These are phyloP conservation scores for Barnettozyma salicaria DNA, from an alignment of 805 yeast genomes.

Conservation along the genomic window DNA sequence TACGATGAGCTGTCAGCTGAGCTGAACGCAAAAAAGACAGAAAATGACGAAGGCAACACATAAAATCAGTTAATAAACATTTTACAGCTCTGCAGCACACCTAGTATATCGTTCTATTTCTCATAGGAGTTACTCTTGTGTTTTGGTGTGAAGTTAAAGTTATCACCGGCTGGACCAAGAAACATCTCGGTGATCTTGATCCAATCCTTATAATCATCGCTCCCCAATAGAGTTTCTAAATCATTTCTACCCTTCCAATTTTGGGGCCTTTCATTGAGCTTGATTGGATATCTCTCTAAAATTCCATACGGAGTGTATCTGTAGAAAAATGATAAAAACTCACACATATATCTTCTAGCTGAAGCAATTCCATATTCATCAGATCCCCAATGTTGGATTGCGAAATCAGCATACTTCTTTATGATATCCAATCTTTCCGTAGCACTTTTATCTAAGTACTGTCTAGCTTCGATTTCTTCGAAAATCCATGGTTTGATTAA, in stretches of 20 bases:
- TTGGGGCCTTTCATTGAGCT: slow-evolving; percentile 89
- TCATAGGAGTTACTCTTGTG: slow-evolving; percentile 87
- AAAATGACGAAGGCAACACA: slow-evolving; percentile 14
- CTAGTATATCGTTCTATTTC: not conserved
- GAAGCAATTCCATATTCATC: slow-evolving; percentile 90
- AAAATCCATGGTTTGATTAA: slow-evolving; percentile 98
- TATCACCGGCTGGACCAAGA: slow-evolving; percentile 75
- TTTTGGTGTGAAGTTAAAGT: slow-evolving; percentile 81
- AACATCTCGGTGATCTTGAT: slow-evolving; percentile 93
- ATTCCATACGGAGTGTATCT: slow-evolving; percentile 93
- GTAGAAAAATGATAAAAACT: slow-evolving; percentile 88
- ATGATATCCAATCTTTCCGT: slow-evolving; percentile 79
- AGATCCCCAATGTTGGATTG: slow-evolving; percentile 96
- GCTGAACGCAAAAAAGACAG: slow-evolving; percentile 8
- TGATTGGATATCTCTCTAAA: slow-evolving; percentile 81
- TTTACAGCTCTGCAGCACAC: not conserved
- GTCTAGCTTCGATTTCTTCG: slow-evolving; percentile 87
- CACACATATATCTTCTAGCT: slow-evolving; percentile 88
- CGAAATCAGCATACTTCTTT: slow-evolving; percentile 63
- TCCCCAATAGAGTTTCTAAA: slow-evolving; percentile 81
- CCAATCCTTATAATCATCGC: slow-evolving; percentile 88
- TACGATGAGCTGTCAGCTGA: slow-evolving; percentile 39
- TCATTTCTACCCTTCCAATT: slow-evolving; percentile 91
- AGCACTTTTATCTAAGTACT: slow-evolving; percentile 86
- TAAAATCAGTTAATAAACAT: not conserved